Evolutionary conservation across 2,329 filamentous ascomycete genomes (phyloP).

Genomic region (Cladophialophora exuberans): DNA sequence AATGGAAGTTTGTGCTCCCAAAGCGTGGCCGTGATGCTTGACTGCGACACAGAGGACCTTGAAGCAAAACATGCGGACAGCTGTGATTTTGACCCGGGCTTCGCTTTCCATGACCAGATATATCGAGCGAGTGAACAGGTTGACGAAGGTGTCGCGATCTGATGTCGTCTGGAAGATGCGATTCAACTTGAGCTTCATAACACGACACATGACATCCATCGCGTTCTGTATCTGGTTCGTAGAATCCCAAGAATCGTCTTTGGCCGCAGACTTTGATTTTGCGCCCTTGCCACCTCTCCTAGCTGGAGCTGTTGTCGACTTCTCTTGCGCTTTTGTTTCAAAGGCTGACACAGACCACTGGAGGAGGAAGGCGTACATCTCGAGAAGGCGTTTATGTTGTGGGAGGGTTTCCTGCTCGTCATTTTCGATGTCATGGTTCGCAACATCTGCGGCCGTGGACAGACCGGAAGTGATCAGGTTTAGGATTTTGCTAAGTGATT

Average conservation of each 20-base stretch:
- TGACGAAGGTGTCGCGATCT: constrained; percentile 92
- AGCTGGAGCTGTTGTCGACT: constrained; percentile 72
- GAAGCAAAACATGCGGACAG: constrained; percentile 95
- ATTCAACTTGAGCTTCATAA: constrained; percentile 86
- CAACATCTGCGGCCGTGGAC: constrained; percentile 80
- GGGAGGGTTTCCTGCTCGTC: constrained; percentile 87
- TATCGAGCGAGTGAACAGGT: constrained; percentile 86
- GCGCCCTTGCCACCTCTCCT: constrained; percentile 73
- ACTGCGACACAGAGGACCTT: constrained; percentile 95
- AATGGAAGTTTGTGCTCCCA: constrained; percentile 95
- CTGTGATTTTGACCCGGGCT: constrained; percentile 82
- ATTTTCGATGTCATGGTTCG: constrained; percentile 82
- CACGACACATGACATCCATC: constrained; percentile 93
- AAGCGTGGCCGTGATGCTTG: constrained; percentile 96
- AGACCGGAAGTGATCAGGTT: constrained; percentile 86
- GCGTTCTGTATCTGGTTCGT: constrained; percentile 83
- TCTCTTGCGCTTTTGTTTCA: constrained; percentile 90
- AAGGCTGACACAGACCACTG: constrained; percentile 97
- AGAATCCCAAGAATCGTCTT: constrained; percentile 86
- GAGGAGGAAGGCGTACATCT: constrained; percentile 90
- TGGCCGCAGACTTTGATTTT: constrained; percentile 69
- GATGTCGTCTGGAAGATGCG: constrained; percentile 96
- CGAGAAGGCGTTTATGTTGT: constrained; percentile 87
- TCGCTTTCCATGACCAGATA: constrained; percentile 96
- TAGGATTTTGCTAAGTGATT: constrained; percentile 88